A percentile compares a stretch with the other conserved stretches of the same genome.
Evolutionary conservation across 2,329 filamentous ascomycete species (phyloP).

Genomic region (Neocucurbitaria cava): DNA sequence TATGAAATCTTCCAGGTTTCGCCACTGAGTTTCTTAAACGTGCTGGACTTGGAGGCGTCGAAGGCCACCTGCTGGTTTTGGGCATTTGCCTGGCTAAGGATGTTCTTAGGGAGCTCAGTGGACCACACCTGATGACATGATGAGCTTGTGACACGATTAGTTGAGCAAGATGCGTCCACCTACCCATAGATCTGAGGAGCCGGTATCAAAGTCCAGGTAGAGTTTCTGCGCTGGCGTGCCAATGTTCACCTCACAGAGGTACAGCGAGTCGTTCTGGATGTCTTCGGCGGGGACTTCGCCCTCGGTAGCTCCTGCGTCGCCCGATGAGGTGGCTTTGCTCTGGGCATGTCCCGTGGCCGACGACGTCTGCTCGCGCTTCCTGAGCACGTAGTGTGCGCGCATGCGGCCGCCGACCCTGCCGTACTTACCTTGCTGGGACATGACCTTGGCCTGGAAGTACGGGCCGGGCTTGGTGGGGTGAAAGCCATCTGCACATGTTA

Average conservation of each 20-base stretch:
- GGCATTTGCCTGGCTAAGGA: conserved; percentile 50
- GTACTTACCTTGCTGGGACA: conserved; percentile 29
- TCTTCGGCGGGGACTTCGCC: conserved; percentile 30
- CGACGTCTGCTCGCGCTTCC: conserved; percentile 18
- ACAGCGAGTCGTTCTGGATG: conserved; percentile 38
- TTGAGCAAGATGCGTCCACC: background rate
- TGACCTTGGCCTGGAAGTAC: conserved; percentile 30
- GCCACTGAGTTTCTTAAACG: conserved; percentile 50
- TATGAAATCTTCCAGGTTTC: conserved; percentile 67
- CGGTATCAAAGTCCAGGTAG: conserved; percentile 74
- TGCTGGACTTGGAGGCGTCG: conserved; percentile 44
- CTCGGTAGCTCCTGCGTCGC: background rate
- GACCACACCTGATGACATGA: conserved; percentile 25
- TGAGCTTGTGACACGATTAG: background rate
- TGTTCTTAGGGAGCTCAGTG: conserved; percentile 22
- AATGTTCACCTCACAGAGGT: conserved; percentile 63
- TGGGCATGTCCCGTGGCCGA: conserved; percentile 1
- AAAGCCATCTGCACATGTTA: conserved; percentile 25
- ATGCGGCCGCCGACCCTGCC: conserved; percentile 28
- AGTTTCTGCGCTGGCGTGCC: conserved; percentile 64
- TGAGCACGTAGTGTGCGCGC: conserved; percentile 26
- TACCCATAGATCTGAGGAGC: conserved; percentile 68
- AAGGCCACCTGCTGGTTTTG: conserved; percentile 65
- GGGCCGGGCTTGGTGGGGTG: conserved; percentile 33
- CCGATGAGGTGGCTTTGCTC: conserved; percentile 4